Evolutionary conservation across 495 filamentous ascomycete genomes (phyloP), one percentile per base, ranked within the genome.

Genomic region (Chaetomium tenue): DNA sequence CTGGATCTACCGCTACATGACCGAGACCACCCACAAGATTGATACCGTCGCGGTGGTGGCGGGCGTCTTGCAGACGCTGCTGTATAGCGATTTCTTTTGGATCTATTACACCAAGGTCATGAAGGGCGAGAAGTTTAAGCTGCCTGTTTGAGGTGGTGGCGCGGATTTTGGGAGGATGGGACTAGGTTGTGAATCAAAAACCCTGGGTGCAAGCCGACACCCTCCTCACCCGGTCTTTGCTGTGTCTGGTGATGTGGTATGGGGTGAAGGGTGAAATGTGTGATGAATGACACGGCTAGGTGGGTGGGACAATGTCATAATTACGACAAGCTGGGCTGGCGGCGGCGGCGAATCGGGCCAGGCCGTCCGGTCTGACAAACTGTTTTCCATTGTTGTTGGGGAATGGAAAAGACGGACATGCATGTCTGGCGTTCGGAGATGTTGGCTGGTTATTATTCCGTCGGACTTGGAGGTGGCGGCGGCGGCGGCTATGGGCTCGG

Each of bases 81-180:
- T 98, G 58, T 98, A 98, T 78, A 96, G 91, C 59, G 94, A 98
- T 78, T 98, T 98, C 81, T 98, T 98, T 83, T 98, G 91, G 82
- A 96, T 98, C 66, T 98, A 98, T 77, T 98, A 96, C 75, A 96
- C 88, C 50, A 96, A 95, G 78, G 87, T 94, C 46, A 78, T 93
- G 81, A 91, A 92, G 78, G 91, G 91, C 58, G 89, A 91, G 83
- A 92, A 89, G 77, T 94, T 94, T 73, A 90, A 91, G 75, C 78
- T 94, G 58, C 91, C 91, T 18, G 91, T 93, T 66, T 94, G 83
- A 80, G 28, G 15, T 6, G 44, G 13, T 44, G 15, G 28, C 23
- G 23, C 18, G 39, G 23, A 8, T 6, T 37, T 37, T n/a, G n/a
- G 33, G 33, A 37, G 57, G 44, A 48, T 20, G 12, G 39, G 39